Conservation (phyloP, 306 rosid genomes). For the Betula pendula region DNA sequence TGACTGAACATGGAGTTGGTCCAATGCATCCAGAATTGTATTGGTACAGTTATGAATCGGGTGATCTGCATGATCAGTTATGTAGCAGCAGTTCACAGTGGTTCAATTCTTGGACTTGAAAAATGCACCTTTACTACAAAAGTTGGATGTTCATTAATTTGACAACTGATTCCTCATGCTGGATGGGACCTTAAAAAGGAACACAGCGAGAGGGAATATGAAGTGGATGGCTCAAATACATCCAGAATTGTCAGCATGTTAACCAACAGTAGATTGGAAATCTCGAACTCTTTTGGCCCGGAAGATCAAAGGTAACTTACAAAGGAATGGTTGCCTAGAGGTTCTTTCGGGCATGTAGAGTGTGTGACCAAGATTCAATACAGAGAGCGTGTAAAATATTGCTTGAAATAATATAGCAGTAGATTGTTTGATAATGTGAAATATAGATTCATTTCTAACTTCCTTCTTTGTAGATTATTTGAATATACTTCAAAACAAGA, state of each 20-base stretch:
- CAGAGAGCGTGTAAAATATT: not conserved
- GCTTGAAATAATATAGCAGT: constrained; percentile 3
- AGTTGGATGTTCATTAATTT: constrained; percentile 27
- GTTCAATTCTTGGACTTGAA: constrained; percentile 66
- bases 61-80: constrained; percentile 47
- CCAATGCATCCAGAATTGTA: no score
- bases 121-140: constrained; percentile 9
- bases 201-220: constrained; percentile 19
- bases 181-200: not conserved
- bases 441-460: not conserved
- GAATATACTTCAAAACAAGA: not conserved
- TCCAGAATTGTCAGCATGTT: constrained; percentile 10
- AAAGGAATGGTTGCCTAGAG: constrained; percentile 24
- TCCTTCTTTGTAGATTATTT: not conserved
- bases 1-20: constrained; percentile 37
- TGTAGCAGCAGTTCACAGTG: constrained; percentile 57
- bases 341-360: constrained; percentile 31
- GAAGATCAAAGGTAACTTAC: constrained; percentile 10
- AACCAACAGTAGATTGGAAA: constrained; percentile 20
- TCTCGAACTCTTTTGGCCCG: constrained; percentile 14
- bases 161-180: not conserved
- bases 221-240: constrained; percentile 16
- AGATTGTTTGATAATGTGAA: constrained; percentile 11
- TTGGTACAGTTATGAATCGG: constrained; percentile 53
- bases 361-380: not conserved